Evolutionary conservation across 805 yeast genomes (phyloP).

Genomic region (Torulaspora gathmanii): DNA sequence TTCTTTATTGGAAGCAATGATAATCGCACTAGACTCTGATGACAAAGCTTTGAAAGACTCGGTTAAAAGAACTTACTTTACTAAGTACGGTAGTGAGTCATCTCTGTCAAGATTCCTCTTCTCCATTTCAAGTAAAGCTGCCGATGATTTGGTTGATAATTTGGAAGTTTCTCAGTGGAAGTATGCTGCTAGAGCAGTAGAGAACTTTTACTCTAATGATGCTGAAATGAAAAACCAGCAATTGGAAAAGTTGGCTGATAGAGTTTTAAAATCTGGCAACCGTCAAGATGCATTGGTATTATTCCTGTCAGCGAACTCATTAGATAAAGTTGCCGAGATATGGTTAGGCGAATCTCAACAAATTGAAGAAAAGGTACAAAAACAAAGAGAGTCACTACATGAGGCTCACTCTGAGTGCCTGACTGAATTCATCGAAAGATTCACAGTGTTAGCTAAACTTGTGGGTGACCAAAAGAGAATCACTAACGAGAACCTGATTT

Average conservation of each 20-base stretch:
- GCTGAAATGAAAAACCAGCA: constrained; percentile 48
- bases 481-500: constrained; percentile 34
- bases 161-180: constrained; percentile 81
- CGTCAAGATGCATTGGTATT: constrained; percentile 74
- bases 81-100: constrained; percentile 44
- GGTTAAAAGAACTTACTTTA: constrained; percentile 69
- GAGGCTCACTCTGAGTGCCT: constrained; percentile 82
- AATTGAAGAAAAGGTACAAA: constrained; percentile 40
- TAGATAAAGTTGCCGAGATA: constrained; percentile 70
- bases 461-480: constrained; percentile 22
- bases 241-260: constrained; percentile 69
- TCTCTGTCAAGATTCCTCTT: constrained; percentile 71
- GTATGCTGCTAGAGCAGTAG: constrained; percentile 65
- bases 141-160: constrained; percentile 68
- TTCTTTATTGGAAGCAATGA: constrained; percentile 70
- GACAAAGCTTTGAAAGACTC: constrained; percentile 53
- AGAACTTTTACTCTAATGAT: constrained; percentile 47
- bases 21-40: constrained; percentile 67
- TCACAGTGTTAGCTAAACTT: constrained; percentile 51
- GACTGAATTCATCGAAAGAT: constrained; percentile 76
- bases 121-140: constrained; percentile 51
- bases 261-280: constrained; percentile 50
- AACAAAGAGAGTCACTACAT: constrained; percentile 52
- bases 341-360: constrained; percentile 76
- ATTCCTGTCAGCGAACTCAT: constrained; percentile 74